A percentile compares a stretch with the other conserved stretches of the same genome.
Evolutionary conservation across 371 early-diverging fungal genomes (phyloP).

Genomic region (Lichtheimia hyalospora): DNA sequence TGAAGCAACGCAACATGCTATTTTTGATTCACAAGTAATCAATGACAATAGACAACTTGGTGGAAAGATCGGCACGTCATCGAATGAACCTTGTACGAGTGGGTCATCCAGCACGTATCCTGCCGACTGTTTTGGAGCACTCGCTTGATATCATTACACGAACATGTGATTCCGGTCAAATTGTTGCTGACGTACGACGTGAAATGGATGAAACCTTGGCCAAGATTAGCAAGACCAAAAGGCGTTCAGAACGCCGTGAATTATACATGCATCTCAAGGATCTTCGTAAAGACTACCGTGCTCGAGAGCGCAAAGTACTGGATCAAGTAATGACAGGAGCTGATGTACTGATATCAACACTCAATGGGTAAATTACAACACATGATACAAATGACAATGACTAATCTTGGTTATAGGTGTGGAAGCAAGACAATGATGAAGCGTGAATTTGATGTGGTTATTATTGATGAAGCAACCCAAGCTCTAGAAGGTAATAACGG

Average conservation of each 20-base stretch:
- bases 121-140: constrained; percentile 69
- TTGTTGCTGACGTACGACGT: constrained; percentile 75
- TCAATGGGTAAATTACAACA: constrained; percentile 50
- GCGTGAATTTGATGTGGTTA: constrained; percentile 82
- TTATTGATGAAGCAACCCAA: constrained; percentile 96
- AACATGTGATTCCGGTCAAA: constrained; percentile 73
- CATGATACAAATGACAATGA: too few species aligned
- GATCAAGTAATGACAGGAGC: constrained; percentile 63
- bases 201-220: constrained; percentile 78
- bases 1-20: background rate
- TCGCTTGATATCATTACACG: constrained; percentile 71
- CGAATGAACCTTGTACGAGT: constrained; percentile 74
- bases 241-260: constrained; percentile 63
- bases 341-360: constrained; percentile 61
- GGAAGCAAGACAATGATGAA: constrained; percentile 57
- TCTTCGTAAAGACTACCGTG: constrained; percentile 72
- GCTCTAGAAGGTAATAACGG: constrained; percentile 65
- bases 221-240: constrained; percentile 64
- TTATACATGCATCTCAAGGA: constrained; percentile 70
- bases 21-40: background rate
- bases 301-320: constrained; percentile 73
- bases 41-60: constrained; percentile 67
- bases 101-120: constrained; percentile 86
- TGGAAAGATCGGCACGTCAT: constrained; percentile 70
- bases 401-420: constrained; percentile 23